phyloP scores from a whole-genome alignment of 2,329 filamentous ascomycete genomes.

The Cylindrodendrum hubeiense region DNA sequence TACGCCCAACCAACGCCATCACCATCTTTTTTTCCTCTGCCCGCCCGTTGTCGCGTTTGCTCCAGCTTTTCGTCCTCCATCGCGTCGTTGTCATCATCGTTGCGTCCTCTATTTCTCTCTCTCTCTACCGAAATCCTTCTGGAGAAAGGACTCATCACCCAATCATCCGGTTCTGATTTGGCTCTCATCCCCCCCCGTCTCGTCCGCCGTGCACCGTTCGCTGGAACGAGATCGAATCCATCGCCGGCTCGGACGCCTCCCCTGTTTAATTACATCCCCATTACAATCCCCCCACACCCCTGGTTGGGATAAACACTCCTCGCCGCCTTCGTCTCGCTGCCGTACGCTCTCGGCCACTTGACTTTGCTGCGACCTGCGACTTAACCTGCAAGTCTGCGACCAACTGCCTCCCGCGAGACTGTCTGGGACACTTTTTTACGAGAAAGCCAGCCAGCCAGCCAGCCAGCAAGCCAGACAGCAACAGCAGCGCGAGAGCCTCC shows the following conservation, averaged over 20 bases:
- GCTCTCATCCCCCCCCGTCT: too few relatives aligned
- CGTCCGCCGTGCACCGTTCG: conserved; percentile 31
- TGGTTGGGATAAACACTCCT: conserved; percentile 42
- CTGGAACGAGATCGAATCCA: conserved; percentile 42
- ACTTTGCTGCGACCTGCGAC: conserved; percentile 18
- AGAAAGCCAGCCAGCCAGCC: neutral
- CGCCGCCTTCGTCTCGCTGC: conserved; percentile 25
- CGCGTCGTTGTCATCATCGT: neutral
- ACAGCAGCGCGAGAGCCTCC: conserved; percentile 19
- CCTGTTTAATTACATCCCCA: conserved; percentile 46
- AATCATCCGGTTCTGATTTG: too few relatives aligned
- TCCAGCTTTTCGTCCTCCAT: conserved; percentile 1
- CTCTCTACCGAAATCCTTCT: conserved; percentile 12
- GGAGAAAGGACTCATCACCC: conserved; percentile 22
- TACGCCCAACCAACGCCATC: conserved; percentile 1
- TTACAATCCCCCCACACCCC: conserved; percentile 44
- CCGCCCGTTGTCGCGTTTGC: conserved; percentile 17
- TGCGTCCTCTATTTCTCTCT: conserved; percentile 9
- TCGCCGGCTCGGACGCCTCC: conserved; percentile 34
- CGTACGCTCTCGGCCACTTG: conserved; percentile 26
- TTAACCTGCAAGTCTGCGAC: neutral
- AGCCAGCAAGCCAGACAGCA: too few relatives aligned
- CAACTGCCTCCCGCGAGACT: conserved; percentile 37
- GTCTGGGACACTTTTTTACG: conserved; percentile 30
- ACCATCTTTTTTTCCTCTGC: conserved; percentile 20